A percentile compares a stretch with the other conserved stretches of the same genome.
These are phyloP conservation scores for Teunomyces aglyptinius DNA, from an alignment of 805 yeast genomes.

Conservation along the genomic window DNA sequence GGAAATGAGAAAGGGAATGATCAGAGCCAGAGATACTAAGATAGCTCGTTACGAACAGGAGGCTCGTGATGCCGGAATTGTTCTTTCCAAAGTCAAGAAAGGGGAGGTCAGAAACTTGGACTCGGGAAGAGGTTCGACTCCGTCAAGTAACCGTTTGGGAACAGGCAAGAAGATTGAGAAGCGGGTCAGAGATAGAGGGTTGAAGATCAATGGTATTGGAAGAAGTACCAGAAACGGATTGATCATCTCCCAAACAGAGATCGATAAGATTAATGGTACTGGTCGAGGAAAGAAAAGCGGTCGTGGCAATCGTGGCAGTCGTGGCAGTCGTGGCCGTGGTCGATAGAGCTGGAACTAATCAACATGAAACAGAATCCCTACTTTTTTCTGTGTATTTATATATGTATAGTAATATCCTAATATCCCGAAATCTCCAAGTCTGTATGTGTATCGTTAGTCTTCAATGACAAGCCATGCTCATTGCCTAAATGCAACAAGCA, in stretches of 20 bases:
- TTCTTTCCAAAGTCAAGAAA: conserved; percentile 68
- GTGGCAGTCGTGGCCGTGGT: background rate
- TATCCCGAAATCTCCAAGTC: conserved; percentile 32
- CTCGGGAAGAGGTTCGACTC: conserved; percentile 53
- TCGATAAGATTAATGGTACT: conserved; percentile 42
- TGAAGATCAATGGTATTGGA: conserved; percentile 75
- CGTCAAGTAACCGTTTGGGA: conserved; percentile 52
- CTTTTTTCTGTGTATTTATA: conserved; percentile 1
- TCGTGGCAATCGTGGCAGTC: conserved; percentile 4
- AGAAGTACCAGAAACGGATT: conserved; percentile 76
- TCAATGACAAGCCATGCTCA: conserved; percentile 69
- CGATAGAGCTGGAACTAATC: no score
- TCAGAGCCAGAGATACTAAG: conserved; percentile 51
- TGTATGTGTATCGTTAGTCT: conserved; percentile 42
- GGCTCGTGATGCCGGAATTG: conserved; percentile 87
- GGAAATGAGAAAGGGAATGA: conserved; percentile 82
- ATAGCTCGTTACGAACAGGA: conserved; percentile 63
- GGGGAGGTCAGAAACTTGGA: conserved; percentile 61
- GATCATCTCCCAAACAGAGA: conserved; percentile 64
- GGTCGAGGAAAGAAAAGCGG: conserved; percentile 11
- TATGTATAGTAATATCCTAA: conserved; percentile 1
- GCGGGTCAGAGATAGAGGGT: conserved; percentile 67
- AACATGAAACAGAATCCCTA: background rate
- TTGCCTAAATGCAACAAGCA: conserved; percentile 83
- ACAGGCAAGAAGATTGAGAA: conserved; percentile 37